These are phyloP conservation scores for Globisporangium viniferum DNA, from an alignment of 352 stramenopile species.

Conservation along the genomic window DNA sequence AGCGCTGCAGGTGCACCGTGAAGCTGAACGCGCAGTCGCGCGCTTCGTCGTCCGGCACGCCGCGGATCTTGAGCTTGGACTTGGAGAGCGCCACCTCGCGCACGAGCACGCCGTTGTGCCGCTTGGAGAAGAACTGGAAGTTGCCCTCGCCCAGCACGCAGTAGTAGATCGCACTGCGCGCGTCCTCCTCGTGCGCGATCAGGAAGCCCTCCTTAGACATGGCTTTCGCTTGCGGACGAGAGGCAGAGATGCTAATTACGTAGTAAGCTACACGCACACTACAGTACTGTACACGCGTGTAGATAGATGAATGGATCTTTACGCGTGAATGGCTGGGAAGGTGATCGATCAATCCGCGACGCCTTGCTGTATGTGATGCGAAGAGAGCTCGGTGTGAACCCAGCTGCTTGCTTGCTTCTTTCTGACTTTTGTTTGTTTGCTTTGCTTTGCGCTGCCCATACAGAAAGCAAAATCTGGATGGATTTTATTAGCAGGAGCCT, in stretches of 20 bases:
- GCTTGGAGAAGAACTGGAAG: constrained; percentile 69
- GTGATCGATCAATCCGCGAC: not conserved
- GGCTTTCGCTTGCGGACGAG: not conserved
- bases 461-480: not conserved
- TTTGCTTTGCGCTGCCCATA: not conserved
- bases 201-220: constrained; percentile 88
- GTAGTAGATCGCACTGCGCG: constrained; percentile 72
- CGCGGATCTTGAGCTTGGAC: constrained; percentile 76
- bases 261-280: not conserved
- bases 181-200: constrained; percentile 63
- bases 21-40: constrained; percentile 76
- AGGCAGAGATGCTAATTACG: not conserved
- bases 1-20: constrained; percentile 62
- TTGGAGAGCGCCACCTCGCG: constrained; percentile 63
- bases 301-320: not conserved
- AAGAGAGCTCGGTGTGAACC: not conserved
- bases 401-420: not conserved
- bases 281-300: too few species aligned
- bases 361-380: not conserved
- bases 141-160: constrained; percentile 72
- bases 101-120: constrained; percentile 62
- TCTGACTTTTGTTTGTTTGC: not conserved
- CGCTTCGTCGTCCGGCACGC: constrained; percentile 65
- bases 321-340: not conserved
- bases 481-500: not conserved